Conservation (phyloP, 441 rosid genomes). For the Mallotus repandus region DNA sequence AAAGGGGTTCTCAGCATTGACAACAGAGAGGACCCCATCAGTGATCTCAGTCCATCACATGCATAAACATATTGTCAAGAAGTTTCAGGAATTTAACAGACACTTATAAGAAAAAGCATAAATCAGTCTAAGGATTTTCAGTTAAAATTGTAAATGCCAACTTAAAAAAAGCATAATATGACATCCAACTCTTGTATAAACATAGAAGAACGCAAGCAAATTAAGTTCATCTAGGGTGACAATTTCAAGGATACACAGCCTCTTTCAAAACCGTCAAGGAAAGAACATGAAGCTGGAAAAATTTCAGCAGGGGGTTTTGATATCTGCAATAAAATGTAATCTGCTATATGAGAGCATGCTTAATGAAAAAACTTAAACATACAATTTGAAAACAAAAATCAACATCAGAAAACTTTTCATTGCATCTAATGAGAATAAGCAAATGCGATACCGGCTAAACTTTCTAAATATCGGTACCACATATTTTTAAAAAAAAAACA, state of each 20-base stretch:
- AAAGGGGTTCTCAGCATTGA: not conserved
- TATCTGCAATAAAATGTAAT: slow-evolving; percentile 48
- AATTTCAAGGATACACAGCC: slow-evolving; percentile 68
- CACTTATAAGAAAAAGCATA: too few species aligned
- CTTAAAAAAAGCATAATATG: not conserved
- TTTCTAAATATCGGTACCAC: not conserved
- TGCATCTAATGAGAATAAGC: not conserved
- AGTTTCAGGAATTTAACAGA: too few species aligned
- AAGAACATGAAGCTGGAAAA: slow-evolving; percentile 63
- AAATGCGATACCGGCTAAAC: not conserved
- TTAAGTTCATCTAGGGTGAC: slow-evolving; percentile 8
- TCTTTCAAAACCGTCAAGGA: slow-evolving; percentile 72
- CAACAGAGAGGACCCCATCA: not conserved
- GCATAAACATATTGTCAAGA: too few species aligned
- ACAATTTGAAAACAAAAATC: not conserved
- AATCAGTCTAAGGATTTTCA: too few species aligned
- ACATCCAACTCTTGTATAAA: slow-evolving; percentile 3
- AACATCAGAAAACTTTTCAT: not conserved
- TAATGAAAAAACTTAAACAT: slow-evolving; percentile 16
- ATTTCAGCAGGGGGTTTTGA: slow-evolving; percentile 42
- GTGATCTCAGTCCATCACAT: not conserved
- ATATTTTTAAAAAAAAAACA: slow-evolving; percentile 1
- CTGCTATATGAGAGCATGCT: slow-evolving; percentile 22
- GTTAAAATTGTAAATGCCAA: too few species aligned
- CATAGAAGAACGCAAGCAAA: slow-evolving; percentile 6